Conservation (phyloP, 2,329 filamentous ascomycete genomes). For the Apiospora aurea region DNA sequence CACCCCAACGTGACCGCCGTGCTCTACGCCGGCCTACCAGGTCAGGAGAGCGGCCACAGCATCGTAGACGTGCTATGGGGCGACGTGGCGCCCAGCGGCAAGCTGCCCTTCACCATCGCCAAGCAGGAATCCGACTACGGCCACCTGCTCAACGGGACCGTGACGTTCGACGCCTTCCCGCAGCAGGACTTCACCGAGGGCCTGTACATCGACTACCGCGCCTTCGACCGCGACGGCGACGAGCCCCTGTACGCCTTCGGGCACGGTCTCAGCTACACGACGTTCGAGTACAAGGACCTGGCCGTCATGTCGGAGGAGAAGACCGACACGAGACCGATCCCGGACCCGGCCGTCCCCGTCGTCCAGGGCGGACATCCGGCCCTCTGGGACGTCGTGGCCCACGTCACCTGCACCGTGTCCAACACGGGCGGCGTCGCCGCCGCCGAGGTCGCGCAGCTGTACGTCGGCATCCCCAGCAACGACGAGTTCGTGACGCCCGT, state of each 20-base stretch:
- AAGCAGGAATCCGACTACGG: conserved; percentile 52
- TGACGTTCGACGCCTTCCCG: conserved; percentile 51
- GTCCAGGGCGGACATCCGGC: conserved; percentile 53
- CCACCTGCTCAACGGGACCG: conserved; percentile 67
- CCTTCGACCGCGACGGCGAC: conserved; percentile 79
- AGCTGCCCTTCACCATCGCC: conserved; percentile 42
- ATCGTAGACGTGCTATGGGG: conserved; percentile 73
- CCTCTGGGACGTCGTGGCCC: conserved; percentile 54
- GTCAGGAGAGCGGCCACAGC: conserved; percentile 82
- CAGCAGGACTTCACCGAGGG: conserved; percentile 84
- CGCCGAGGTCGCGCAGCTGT: conserved; percentile 72
- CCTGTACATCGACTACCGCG: conserved; percentile 87
- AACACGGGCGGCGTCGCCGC: conserved; percentile 70
- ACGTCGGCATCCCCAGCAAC: conserved; percentile 52
- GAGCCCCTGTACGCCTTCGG: conserved; percentile 84
- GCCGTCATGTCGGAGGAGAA: conserved; percentile 43
- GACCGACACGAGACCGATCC: neutral
- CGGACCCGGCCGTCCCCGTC: conserved; percentile 38
- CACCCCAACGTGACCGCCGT: conserved; percentile 78
- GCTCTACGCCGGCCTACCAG: conserved; percentile 79
- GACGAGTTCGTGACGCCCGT: conserved; percentile 29
- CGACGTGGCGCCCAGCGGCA: conserved; percentile 36
- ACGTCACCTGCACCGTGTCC: conserved; percentile 65
- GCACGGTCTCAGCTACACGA: conserved; percentile 81
- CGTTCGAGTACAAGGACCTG: conserved; percentile 55